Percentiles rank a stretch among this genome's conserved stretches.
Conservation (phyloP, 257 asterid species). For the Ophiorrhiza pumila region DNA sequence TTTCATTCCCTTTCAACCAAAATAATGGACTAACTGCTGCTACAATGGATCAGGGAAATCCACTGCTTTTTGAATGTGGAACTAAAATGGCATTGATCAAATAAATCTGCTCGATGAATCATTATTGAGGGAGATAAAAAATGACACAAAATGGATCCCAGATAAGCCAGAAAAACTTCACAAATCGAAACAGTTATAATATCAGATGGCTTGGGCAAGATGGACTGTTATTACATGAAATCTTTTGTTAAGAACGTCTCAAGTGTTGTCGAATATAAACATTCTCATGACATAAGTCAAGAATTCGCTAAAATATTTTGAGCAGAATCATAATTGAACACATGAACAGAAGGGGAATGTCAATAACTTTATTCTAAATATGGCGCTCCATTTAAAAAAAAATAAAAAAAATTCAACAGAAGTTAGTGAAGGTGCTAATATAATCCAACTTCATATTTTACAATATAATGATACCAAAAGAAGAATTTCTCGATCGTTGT, state of each 20-base stretch:
- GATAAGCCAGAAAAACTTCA: neutral
- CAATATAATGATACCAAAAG: neutral
- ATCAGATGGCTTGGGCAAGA: neutral
- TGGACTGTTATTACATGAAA: neutral
- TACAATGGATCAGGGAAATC: neutral
- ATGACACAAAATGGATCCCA: neutral
- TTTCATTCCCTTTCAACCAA: neutral
- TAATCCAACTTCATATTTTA: neutral
- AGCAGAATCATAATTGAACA: neutral
- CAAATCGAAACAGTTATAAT: neutral
- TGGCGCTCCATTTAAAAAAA: no score
- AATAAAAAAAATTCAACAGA: no score
- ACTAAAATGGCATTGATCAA: neutral
- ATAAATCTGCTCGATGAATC: neutral
- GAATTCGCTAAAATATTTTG: neutral
- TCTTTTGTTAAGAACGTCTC: neutral
- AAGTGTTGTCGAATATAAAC: neutral
- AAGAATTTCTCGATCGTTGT: neutral
- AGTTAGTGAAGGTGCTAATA: neutral
- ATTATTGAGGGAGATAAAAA: neutral
- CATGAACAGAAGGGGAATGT: neutral
- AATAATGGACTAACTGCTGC: neutral
- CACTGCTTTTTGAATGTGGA: neutral
- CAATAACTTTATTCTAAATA: neutral
- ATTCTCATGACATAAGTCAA: neutral